A percentile compares a stretch with the other conserved stretches of the same genome.
These are phyloP conservation scores for Globisporangium cylindrosporum DNA, from an alignment of 352 stramenopile species.

Conservation along the genomic window DNA sequence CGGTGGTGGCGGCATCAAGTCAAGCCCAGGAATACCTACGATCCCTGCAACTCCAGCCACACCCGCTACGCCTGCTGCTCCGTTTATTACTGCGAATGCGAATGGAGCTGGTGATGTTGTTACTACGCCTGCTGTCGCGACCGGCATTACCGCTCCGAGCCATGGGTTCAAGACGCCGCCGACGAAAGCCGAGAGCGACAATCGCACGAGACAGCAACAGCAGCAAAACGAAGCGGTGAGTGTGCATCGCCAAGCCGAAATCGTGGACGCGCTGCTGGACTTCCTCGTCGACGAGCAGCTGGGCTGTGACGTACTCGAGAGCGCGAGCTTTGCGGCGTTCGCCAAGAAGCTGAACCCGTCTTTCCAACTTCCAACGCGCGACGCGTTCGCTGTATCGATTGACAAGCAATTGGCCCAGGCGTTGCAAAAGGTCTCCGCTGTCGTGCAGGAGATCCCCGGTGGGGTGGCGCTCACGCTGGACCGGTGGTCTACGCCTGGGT, in stretches of 20 bases:
- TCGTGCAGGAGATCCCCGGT: slow-evolving; percentile 10
- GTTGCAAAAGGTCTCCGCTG: slow-evolving; percentile 4
- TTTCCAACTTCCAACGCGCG: background rate
- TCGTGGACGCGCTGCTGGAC: slow-evolving; percentile 6
- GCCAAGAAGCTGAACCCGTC: slow-evolving; percentile 12
- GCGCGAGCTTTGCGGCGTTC: slow-evolving; percentile 1
- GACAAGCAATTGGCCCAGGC: slow-evolving; percentile 2
- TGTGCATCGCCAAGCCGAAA: background rate
- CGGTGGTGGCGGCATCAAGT: background rate
- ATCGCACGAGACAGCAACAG: background rate
- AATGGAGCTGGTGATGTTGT: background rate
- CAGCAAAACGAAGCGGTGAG: background rate
- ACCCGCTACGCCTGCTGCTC: background rate
- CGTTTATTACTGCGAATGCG: background rate
- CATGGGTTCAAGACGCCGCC: background rate
- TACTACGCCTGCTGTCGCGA: background rate
- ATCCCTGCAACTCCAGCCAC: background rate
- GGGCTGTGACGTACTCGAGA: slow-evolving; percentile 6
- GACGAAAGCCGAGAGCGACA: slow-evolving; percentile 1
- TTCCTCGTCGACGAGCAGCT: slow-evolving; percentile 7
- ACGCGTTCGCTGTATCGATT: background rate
- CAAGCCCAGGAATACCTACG: background rate
- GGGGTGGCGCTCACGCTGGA: slow-evolving; percentile 11
- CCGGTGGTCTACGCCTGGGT: slow-evolving; percentile 9
- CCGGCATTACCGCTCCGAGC: background rate